Percentiles rank a stretch among this genome's conserved stretches.
Conservation (phyloP, 495 filamentous ascomycete species). For the Xylaria acuta region DNA sequence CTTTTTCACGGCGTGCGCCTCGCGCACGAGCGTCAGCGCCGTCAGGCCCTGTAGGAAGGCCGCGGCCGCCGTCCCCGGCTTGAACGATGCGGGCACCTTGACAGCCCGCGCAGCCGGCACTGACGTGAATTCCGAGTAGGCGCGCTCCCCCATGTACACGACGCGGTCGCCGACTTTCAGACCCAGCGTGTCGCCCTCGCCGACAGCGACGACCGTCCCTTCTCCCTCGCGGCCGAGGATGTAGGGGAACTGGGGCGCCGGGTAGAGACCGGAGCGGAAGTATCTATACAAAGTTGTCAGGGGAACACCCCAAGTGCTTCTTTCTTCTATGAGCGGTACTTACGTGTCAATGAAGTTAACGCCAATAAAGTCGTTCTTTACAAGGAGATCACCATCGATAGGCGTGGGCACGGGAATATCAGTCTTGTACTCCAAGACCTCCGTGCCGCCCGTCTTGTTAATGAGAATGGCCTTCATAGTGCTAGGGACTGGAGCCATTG, state of each 20-base stretch:
- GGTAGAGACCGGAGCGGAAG: slow-evolving; percentile 90
- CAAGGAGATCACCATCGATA: slow-evolving; percentile 73
- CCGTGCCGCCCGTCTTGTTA: slow-evolving; percentile 76
- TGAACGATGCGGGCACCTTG: slow-evolving; percentile 69
- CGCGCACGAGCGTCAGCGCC: slow-evolving; percentile 80
- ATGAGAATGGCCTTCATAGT: slow-evolving; percentile 81
- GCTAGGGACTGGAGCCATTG: slow-evolving; percentile 51
- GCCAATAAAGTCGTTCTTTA: slow-evolving; percentile 85
- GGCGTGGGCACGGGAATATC: slow-evolving; percentile 78
- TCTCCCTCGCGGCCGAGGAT: slow-evolving; percentile 85
- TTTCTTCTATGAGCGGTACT: slow-evolving; percentile 19
- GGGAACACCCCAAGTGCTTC: background rate
- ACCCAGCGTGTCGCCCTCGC: slow-evolving; percentile 40
- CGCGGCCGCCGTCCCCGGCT: slow-evolving; percentile 69
- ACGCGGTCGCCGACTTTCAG: slow-evolving; percentile 72
- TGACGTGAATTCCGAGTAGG: slow-evolving; percentile 80
- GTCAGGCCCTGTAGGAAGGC: slow-evolving; percentile 84
- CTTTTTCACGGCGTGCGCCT: slow-evolving; percentile 70
- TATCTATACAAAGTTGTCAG: slow-evolving; percentile 56
- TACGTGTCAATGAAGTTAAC: slow-evolving; percentile 90
- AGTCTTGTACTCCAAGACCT: slow-evolving; percentile 77
- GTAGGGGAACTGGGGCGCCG: slow-evolving; percentile 70
- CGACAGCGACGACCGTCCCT: slow-evolving; percentile 47
- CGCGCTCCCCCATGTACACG: slow-evolving; percentile 62
- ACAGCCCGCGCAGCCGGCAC: slow-evolving; percentile 62